Evolutionary conservation across 441 rosid genomes (phyloP), one percentile per base, ranked within the genome.

Genomic region (Adansonia gregorii): DNA sequence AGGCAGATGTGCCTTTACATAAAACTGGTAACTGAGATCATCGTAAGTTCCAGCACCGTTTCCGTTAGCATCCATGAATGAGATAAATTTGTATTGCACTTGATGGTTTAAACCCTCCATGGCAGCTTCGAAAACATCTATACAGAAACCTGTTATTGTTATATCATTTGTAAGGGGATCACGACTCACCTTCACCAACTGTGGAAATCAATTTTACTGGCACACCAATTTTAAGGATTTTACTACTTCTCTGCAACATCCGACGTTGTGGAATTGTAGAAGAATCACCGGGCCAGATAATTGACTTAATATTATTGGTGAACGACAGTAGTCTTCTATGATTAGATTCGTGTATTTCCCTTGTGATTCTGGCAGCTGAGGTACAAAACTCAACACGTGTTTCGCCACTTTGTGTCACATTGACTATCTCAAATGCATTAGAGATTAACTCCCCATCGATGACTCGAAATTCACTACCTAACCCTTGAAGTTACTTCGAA

Each of bases 211-310:
- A 1, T n/a, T 52, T 82, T 81, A 8, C 79, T 0, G 82, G 81
- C 71, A 88, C 81, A 3, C 82, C 74, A 74, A 83, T 84, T 72
- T 78, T 83, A 19, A 86, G 72, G 64, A 11, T 78, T 73, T 72
- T 84, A 24, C 55, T 24, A 10, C 14, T 48, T 35, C 8, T 48
- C 11, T 14, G 69, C 11, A 70, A 78, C 55, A 27, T 52, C 59
- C 67, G 76, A 19, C 79, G 45, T 61, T 24, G 45, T 0, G 86
- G 85, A 59, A 24, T 65, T 17, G 68, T 75, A 14, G 11, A 2
- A 17, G 89, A 76, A 24, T 78, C 81, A 11, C 85, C 86, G 0
- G 85, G 86, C 87, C 87, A 86, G 0, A 79, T 66, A 31, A 83
- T 75, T 49, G 75, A 67, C 55, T 76, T 77, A 19, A 85, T 72